Conservation (phyloP, 2,329 filamentous ascomycete species). For the Monosporascus sp. region DNA sequence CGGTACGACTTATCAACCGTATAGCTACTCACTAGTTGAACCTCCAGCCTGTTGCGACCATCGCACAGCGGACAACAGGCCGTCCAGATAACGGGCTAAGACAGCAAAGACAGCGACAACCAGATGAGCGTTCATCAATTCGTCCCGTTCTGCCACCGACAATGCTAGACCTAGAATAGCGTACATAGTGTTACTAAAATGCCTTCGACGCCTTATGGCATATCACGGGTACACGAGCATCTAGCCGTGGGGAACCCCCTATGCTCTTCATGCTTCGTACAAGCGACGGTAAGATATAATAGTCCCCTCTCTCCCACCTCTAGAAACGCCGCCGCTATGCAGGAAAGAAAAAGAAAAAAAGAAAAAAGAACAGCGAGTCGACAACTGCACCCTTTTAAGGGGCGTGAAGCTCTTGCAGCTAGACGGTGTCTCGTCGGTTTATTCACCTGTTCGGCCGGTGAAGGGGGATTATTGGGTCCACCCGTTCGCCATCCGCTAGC, state of each 20-base stretch:
- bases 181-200: too few species aligned
- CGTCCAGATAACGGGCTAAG: too few species aligned
- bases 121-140: too few species aligned
- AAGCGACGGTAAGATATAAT: neutral
- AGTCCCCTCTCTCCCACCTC: neutral
- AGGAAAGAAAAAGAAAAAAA: neutral
- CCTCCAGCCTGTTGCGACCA: too few species aligned
- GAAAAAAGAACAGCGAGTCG: neutral
- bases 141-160: too few species aligned
- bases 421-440: neutral
- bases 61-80: too few species aligned
- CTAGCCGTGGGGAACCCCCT: neutral
- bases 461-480: conserved; percentile 21
- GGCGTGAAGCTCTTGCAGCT: too few species aligned
- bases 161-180: too few species aligned
- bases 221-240: neutral
- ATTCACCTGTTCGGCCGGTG: conserved; percentile 15
- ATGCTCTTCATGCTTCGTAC: neutral
- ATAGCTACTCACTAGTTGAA: too few species aligned
- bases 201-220: neutral
- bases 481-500: conserved; percentile 34
- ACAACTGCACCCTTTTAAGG: too few species aligned
- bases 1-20: too few species aligned
- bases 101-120: too few species aligned
- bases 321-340: neutral